These are phyloP conservation scores for Populus davidiana DNA, from an alignment of 345 rosid genomes.

Conservation along the genomic window DNA sequence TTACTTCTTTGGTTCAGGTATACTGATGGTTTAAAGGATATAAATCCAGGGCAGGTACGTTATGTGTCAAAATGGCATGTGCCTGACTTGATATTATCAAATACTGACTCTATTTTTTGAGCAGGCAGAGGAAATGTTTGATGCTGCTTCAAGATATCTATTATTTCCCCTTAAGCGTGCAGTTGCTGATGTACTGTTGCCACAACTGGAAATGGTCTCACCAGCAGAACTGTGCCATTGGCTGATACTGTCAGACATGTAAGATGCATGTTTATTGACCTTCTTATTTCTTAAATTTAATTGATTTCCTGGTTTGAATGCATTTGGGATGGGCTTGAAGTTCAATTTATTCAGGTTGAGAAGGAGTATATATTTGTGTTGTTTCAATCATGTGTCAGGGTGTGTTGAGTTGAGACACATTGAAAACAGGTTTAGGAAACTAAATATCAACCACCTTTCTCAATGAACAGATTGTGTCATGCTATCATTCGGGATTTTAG, in stretches of 20 bases:
- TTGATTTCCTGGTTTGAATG: background rate
- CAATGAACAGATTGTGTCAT: background rate
- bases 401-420: no score
- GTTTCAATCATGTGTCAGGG: background rate
- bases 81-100: background rate
- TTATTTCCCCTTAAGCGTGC: slow-evolving; percentile 94
- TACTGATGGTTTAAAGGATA: slow-evolving; percentile 81
- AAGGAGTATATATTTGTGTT: background rate
- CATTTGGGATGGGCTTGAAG: background rate
- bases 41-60: slow-evolving; percentile 77
- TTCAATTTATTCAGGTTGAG: background rate
- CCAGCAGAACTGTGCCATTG: slow-evolving; percentile 90
- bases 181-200: slow-evolving; percentile 85
- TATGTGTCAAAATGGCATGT: slow-evolving; percentile 10
- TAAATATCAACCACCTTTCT: background rate
- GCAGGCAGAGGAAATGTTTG: slow-evolving; percentile 94
- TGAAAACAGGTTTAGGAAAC: background rate
- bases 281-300: slow-evolving; percentile 17
- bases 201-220: slow-evolving; percentile 69
- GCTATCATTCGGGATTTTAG: background rate
- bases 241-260: slow-evolving; percentile 89
- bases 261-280: slow-evolving; percentile 18
- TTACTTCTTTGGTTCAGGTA: slow-evolving; percentile 55
- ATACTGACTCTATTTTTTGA: slow-evolving; percentile 18
- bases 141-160: slow-evolving; percentile 92